Percentiles rank a stretch among this genome's conserved stretches.
These are phyloP conservation scores for Aristolochia contorta DNA, from an alignment of 164 flowering plant genomes.

Conservation along the genomic window DNA sequence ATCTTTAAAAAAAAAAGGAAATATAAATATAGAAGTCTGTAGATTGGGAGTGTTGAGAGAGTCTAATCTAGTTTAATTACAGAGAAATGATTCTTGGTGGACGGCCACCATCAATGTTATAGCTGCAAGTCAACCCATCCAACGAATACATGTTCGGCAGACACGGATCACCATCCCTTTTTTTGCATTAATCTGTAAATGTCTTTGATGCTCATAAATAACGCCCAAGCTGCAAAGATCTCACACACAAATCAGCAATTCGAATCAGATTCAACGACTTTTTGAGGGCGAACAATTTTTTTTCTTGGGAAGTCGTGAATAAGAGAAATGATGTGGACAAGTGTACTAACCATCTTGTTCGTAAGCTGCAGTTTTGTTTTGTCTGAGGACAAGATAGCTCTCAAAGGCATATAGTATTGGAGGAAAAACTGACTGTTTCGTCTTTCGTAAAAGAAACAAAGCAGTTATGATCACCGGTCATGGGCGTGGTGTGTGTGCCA, in stretches of 20 bases:
- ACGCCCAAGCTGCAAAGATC: background rate
- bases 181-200: background rate
- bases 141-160: background rate
- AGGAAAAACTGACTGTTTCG: background rate
- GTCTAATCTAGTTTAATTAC: background rate
- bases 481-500: background rate
- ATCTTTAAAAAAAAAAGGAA: too few species aligned
- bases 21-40: too few species aligned
- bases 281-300: background rate
- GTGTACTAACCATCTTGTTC: background rate
- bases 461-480: background rate
- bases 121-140: conserved; percentile 2
- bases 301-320: background rate
- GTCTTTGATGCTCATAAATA: background rate
- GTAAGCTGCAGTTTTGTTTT: background rate
- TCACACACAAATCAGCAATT: background rate
- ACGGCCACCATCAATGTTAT: background rate
- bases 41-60: too few species aligned
- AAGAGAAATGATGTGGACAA: too few species aligned
- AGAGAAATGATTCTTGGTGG: background rate
- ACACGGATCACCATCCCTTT: background rate
- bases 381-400: background rate
- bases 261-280: background rate
- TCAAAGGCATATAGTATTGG: conserved; percentile 3
- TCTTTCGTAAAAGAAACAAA: background rate